Conservation (phyloP, 306 rosid genomes). For the Ammopiptanthus mongolicus region DNA sequence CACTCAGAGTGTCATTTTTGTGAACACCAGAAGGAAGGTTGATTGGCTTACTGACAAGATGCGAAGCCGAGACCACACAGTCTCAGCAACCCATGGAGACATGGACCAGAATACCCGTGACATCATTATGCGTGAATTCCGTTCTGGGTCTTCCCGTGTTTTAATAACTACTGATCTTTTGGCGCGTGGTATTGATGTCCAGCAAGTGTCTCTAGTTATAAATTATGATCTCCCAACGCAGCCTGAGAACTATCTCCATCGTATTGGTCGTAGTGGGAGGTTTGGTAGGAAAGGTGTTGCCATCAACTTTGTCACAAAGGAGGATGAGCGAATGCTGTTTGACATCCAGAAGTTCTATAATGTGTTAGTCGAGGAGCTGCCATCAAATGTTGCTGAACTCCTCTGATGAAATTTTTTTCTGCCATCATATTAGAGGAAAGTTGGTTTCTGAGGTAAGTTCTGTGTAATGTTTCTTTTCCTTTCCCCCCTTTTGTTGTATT, state of each 20-base stretch:
- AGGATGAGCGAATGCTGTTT: constrained; percentile 69
- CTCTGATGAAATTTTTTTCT: constrained; percentile 47
- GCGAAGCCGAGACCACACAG: constrained; percentile 83
- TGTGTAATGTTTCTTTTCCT: constrained; percentile 24
- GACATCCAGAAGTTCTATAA: constrained; percentile 83
- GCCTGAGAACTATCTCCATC: constrained; percentile 85
- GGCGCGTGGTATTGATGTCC: constrained; percentile 90
- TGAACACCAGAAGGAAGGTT: constrained; percentile 81
- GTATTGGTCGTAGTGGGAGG: constrained; percentile 84
- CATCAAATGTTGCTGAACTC: constrained; percentile 76
- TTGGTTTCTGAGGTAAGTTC: constrained; percentile 40
- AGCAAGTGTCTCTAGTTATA: constrained; percentile 78
- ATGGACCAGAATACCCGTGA: constrained; percentile 87
- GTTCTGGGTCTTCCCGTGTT: constrained; percentile 78
- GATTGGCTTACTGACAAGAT: constrained; percentile 88
- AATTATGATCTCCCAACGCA: constrained; percentile 84
- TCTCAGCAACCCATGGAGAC: constrained; percentile 86
- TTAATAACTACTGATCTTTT: constrained; percentile 74
- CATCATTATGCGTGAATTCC: constrained; percentile 79
- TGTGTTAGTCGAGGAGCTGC: constrained; percentile 76
- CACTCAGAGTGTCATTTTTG: constrained; percentile 80
- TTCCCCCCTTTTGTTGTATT: constrained; percentile 32
- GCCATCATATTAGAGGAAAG: constrained; percentile 29
- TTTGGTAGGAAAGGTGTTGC: constrained; percentile 89
- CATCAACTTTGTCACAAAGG: constrained; percentile 66